Base-by-base conservation (phyloP, 1,284 basidiomycete species). In the Boletellus deceptivus region DNA sequence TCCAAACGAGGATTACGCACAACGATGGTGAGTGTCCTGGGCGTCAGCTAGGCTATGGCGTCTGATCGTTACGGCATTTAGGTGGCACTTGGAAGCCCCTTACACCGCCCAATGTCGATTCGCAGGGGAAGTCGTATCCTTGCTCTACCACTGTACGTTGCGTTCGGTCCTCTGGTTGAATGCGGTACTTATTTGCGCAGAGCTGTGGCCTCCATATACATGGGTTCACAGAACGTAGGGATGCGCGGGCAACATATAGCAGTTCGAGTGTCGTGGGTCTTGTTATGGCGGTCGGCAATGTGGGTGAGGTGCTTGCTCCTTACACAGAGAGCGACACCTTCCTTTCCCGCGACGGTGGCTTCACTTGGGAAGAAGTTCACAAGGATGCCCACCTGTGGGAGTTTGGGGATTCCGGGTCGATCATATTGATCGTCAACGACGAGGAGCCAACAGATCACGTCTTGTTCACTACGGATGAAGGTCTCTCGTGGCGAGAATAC, bases 341-440 rank as follows among this genome's bases (percentile, higher is more conserved):
- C 84, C 78, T 99, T 36, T 94, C 91, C 41, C 89, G 96, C 3
- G 93, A 99, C 63, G 97, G 87, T 6, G 97, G 96, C 7, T 98
- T 98, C 72, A 93, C 91, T 0, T 99, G 96, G 96, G 86, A 97
- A 66, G 96, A 99, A 72, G 89, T 99, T 3, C 93, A 94, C 75
- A 99, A 99, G 69, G 95, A 97, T 61, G 95, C 97, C 0, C 91
- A 98, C 67, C 79, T 97, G 47, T 99, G 94, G 93, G 94, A 97
- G 65, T 98, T 94, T 63, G 96, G 96, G 34, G 97, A 99, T 72
- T 96, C 93, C 2, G 96, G 97, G 8, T 93, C 93, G 0, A 80
- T 99, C 53, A 78, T 99, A 34, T 75, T 99, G 55, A 87, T 99
- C 71, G 93, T 85, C 49, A 97, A 98, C 68, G 97, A 99, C 69